Conservation (phyloP, 176 grass and related monocot genomes). For the Calamus simplicifolius region DNA sequence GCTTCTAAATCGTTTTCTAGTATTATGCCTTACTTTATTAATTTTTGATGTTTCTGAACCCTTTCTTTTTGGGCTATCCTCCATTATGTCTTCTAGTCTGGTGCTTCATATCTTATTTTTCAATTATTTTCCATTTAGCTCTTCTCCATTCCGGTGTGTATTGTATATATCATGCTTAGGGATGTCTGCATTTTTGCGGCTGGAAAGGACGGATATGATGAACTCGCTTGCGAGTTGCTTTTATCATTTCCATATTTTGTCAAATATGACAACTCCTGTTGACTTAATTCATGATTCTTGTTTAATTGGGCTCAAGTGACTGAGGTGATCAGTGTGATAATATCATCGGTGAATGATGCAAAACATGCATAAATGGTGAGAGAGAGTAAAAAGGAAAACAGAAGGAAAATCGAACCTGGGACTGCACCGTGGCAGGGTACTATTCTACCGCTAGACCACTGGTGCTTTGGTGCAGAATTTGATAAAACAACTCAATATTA, state of each 20-base stretch:
- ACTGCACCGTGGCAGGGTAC: constrained; percentile 78
- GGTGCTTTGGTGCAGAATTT: constrained; percentile 12
- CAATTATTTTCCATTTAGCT: background rate
- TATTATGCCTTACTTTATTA: too few species aligned
- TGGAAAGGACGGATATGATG: constrained; percentile 97
- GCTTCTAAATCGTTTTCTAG: too few species aligned
- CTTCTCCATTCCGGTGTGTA: constrained; percentile 48
- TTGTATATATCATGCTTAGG: constrained; percentile 83
- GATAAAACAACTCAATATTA: too few species aligned
- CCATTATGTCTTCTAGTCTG: too few species aligned
- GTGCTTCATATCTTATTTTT: too few species aligned
- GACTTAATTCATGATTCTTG: too few species aligned
- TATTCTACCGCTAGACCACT: constrained; percentile 78
- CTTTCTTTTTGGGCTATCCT: too few species aligned
- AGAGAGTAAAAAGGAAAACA: too few species aligned
- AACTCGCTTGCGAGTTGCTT: constrained; percentile 74
- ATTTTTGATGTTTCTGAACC: too few species aligned
- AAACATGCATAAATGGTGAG: too few species aligned
- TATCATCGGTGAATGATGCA: constrained; percentile 88
- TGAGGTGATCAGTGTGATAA: constrained; percentile 84
- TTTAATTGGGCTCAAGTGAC: constrained; percentile 39
- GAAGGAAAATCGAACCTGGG: constrained; percentile 38
- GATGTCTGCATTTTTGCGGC: constrained; percentile 87
- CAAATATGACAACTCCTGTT: too few species aligned
- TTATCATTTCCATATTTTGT: background rate